Evolutionary conservation across 495 filamentous ascomycete species (phyloP).

Genomic region (Lichina pygmaea): DNA sequence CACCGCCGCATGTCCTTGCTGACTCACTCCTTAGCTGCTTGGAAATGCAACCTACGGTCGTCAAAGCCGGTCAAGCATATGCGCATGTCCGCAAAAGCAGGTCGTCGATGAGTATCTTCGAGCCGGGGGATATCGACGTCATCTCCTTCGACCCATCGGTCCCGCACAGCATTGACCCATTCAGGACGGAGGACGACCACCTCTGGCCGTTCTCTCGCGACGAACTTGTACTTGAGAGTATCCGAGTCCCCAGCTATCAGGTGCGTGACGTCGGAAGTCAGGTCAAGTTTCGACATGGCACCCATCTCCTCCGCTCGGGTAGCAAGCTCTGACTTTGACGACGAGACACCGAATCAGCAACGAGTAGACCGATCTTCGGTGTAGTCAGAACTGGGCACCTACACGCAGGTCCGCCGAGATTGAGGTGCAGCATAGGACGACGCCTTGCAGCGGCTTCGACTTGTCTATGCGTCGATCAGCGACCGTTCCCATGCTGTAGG

Average conservation of each 20-base stretch:
- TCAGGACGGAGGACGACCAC: constrained; percentile 49
- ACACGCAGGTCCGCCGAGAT: constrained; percentile 62
- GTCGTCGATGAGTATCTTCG: constrained; percentile 29
- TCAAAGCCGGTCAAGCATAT: constrained; percentile 83
- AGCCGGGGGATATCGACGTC: constrained; percentile 49
- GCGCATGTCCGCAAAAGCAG: constrained; percentile 33
- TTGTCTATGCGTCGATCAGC: neutral
- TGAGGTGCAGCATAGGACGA: constrained; percentile 78
- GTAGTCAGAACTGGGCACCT: constrained; percentile 10
- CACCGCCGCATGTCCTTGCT: neutral
- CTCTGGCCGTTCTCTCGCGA: constrained; percentile 68
- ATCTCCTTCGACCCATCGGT: constrained; percentile 55
- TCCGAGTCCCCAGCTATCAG: constrained; percentile 68
- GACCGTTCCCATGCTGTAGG: neutral
- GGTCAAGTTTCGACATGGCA: constrained; percentile 57
- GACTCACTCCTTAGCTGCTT: neutral
- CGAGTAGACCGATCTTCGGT: neutral
- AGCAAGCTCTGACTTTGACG: constrained; percentile 35
- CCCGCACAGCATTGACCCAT: constrained; percentile 66
- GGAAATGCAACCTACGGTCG: constrained; percentile 28
- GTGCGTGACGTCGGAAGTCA: constrained; percentile 92
- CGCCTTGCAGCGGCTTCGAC: constrained; percentile 42
- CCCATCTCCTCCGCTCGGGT: constrained; percentile 55
- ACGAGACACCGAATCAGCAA: neutral
- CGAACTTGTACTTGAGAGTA: constrained; percentile 84